These are phyloP conservation scores for Eleusine coracana DNA, from an alignment of 176 grass and related monocot genomes.

Conservation along the genomic window DNA sequence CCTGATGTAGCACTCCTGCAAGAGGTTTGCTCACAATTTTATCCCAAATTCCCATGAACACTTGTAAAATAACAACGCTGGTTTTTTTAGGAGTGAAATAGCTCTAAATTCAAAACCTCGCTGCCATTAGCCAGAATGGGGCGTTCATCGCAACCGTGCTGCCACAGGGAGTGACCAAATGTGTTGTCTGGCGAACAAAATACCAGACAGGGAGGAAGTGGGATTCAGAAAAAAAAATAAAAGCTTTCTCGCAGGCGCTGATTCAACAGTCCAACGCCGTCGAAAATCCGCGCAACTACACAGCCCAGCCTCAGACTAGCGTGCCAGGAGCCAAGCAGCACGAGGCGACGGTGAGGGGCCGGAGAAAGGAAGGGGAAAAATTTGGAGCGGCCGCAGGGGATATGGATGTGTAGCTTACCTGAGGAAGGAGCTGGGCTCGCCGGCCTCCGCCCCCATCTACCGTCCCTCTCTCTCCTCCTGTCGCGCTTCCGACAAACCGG, in stretches of 20 bases:
- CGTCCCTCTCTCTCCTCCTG: neutral
- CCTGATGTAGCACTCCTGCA: neutral
- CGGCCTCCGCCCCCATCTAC: constrained; percentile 47
- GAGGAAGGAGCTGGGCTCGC: constrained; percentile 59
- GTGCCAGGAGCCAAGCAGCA: neutral
- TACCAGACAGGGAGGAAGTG: neutral
- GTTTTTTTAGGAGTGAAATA: neutral
- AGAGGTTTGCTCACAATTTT: neutral
- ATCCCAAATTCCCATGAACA: neutral
- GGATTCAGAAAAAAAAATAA: no score
- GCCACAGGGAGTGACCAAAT: neutral
- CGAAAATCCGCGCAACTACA: no score
- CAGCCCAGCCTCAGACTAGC: no score
- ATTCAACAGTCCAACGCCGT: no score
- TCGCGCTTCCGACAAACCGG: constrained; percentile 32
- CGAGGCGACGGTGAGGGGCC: neutral
- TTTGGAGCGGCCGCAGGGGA: neutral
- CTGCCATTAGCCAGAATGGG: no score
- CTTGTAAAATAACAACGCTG: neutral
- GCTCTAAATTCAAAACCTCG: neutral
- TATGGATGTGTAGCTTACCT: constrained; percentile 16
- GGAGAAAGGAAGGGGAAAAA: no score
- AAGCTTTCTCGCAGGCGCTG: no score
- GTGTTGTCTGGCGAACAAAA: neutral
- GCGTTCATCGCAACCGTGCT: no score